A percentile compares a stretch with the other conserved stretches of the same genome.
These are phyloP conservation scores for Acacia melanoxylon DNA, from an alignment of 306 rosid species.

Conservation along the genomic window DNA sequence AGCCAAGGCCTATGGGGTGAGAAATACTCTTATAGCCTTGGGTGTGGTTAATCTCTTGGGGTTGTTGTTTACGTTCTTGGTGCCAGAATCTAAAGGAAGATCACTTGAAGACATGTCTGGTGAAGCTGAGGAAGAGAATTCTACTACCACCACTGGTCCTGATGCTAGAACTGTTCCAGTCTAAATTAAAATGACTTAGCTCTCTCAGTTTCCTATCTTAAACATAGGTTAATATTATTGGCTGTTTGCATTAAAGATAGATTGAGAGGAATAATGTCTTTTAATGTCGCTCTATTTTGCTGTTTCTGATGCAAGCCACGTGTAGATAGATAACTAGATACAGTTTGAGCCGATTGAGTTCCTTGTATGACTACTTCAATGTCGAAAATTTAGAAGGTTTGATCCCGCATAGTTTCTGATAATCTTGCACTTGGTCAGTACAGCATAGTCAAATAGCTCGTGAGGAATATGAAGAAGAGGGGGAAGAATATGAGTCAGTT, in stretches of 20 bases:
- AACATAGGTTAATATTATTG: not conserved
- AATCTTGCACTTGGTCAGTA: not conserved
- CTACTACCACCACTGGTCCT: slow-evolving; percentile 8
- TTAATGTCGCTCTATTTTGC: not conserved
- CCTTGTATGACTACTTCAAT: not conserved
- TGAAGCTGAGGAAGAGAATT: slow-evolving; percentile 54
- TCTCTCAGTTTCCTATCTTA: not conserved
- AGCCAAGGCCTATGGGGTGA: slow-evolving; percentile 55
- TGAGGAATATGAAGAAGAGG: not conserved
- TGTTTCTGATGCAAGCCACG: not conserved
- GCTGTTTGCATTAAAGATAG: not conserved
- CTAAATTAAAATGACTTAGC: not conserved
- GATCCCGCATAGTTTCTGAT: not conserved
- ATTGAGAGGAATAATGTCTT: not conserved
- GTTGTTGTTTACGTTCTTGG: slow-evolving; percentile 65
- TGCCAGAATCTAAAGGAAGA: slow-evolving; percentile 84
- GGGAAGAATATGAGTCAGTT: not conserved
- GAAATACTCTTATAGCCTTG: slow-evolving; percentile 51
- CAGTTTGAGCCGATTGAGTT: not conserved
- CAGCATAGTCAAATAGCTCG: not conserved
- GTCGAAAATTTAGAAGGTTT: not conserved
- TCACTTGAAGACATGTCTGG: slow-evolving; percentile 83
- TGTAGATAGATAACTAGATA: not conserved
- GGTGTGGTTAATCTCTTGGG: slow-evolving; percentile 68
- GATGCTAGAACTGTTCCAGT: slow-evolving; percentile 32